Base-by-base conservation (phyloP, 331 rosid genomes). In the Dryas integrifolia region DNA sequence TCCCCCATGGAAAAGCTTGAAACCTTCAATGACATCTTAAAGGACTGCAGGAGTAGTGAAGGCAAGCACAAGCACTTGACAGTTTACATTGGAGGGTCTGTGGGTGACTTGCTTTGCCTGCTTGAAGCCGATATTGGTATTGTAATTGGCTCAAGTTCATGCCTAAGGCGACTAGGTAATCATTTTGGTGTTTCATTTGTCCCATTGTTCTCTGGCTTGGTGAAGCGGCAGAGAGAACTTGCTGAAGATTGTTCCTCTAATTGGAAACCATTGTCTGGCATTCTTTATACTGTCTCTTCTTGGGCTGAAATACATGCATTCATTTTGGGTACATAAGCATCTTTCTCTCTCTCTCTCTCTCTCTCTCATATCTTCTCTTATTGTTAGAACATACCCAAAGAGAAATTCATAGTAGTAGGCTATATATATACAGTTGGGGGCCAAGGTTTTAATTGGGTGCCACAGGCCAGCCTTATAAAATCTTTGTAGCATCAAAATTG, bases 271-370 rank as follows among this genome's bases (percentile, higher is more conserved):
- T 16, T 61, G 55, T 57, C 70, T 65, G 82, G 78, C n/a, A 51
- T 47, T 58, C 82, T 79, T 35, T 79, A 72, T 35, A 67, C 78
- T 4, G 82, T 72, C 41, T 66, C 74, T 56, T 38, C 49, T 61
- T 79, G 82, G 82, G 78, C 82, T 10, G 82, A 79, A 73, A 50
- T 79, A 47, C 69, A 79, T 21, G 82, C 78, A 4, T 79, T 72
- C 45, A 41, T 79, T 66, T 79, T 79, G 60, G 78, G 82, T 21
- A 55, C 60, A 9, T 76, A 55, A 48, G 77, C 56, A 56, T 12
- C 30, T 11, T 24, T 44, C 46, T 57, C 7, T 38, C 14, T 14
- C 43, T 6, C n/a, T 5, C 0, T 7, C 26, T 51, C 10, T 51
- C 30, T 51, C 0, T 1, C 16, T 13, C 55, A 21, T 21, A 21